Percentiles rank a stretch among this genome's conserved stretches.
Evolutionary conservation across 2,329 filamentous ascomycete genomes (phyloP).

Genomic region (Stachybotrys chartarum): DNA sequence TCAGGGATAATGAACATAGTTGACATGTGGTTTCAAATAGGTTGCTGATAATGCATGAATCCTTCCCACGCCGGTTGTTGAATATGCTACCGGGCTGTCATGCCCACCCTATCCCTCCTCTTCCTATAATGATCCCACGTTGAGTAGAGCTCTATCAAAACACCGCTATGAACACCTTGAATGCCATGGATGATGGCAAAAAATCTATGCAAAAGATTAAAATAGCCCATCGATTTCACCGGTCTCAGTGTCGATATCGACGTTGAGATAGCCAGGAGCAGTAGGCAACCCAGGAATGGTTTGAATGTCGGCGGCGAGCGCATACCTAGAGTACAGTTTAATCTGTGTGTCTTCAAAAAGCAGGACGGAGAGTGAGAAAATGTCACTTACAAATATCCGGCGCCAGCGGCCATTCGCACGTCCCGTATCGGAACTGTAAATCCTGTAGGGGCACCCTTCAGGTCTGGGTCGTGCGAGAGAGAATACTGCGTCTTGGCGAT

Average conservation of each 20-base stretch:
- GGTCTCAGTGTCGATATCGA: slow-evolving; percentile 77
- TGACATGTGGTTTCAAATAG: too few relatives aligned
- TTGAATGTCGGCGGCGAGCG: slow-evolving; percentile 93
- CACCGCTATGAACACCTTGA: background rate
- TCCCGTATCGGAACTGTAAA: slow-evolving; percentile 94
- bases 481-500: slow-evolving; percentile 99
- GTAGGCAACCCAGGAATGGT: slow-evolving; percentile 95
- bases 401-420: slow-evolving; percentile 87
- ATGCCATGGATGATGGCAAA: background rate
- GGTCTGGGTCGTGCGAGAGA: slow-evolving; percentile 80
- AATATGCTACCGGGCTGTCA: background rate
- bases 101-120: background rate
- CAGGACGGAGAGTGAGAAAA: background rate
- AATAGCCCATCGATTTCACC: slow-evolving; percentile 86
- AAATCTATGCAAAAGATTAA: slow-evolving; percentile 38
- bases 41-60: too few relatives aligned
- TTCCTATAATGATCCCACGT: background rate
- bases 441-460: slow-evolving; percentile 91
- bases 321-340: slow-evolving; percentile 55
- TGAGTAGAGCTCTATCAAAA: background rate
- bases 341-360: slow-evolving; percentile 11
- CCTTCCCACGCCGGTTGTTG: background rate
- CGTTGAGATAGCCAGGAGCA: slow-evolving; percentile 90
- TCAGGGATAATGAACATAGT: too few relatives aligned
- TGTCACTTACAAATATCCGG: slow-evolving; percentile 71